These are phyloP conservation scores for Fusarium gaditjirri DNA, from an alignment of 2,329 filamentous ascomycete genomes.

Conservation along the genomic window DNA sequence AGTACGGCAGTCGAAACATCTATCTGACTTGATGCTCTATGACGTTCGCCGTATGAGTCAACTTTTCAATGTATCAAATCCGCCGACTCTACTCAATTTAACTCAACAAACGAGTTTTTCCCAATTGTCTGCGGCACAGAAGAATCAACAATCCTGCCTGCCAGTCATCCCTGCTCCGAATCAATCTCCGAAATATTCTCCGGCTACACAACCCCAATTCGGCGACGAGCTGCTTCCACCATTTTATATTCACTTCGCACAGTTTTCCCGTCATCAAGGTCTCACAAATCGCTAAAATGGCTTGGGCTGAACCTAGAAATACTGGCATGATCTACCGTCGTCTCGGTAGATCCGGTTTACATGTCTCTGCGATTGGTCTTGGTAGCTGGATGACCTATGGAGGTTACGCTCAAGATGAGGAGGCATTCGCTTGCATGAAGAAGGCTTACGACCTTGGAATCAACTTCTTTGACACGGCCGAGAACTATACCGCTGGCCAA, in stretches of 20 bases:
- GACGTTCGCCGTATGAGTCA: neutral
- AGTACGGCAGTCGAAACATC: neutral
- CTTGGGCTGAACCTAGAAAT: conserved; percentile 56
- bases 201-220: neutral
- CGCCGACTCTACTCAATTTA: neutral
- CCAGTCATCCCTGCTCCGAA: conserved; percentile 33
- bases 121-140: neutral
- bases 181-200: conserved; percentile 43
- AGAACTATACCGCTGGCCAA: conserved; percentile 69
- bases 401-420: conserved; percentile 71
- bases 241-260: neutral
- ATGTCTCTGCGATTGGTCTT: conserved; percentile 74
- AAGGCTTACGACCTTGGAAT: conserved; percentile 68
- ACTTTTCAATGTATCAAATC: neutral
- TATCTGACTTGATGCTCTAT: neutral
- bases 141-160: neutral
- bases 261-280: neutral
- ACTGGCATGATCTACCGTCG: conserved; percentile 58
- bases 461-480: conserved; percentile 73
- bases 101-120: neutral
- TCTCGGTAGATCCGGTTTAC: conserved; percentile 65
- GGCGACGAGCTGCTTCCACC: neutral
- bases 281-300: conserved; percentile 47
- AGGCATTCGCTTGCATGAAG: conserved; percentile 70
- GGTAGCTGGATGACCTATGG: conserved; percentile 75